A percentile compares a stretch with the other conserved stretches of the same genome.
phyloP scores from a whole-genome alignment of 805 yeast species.

The Spathaspora passalidarum region DNA sequence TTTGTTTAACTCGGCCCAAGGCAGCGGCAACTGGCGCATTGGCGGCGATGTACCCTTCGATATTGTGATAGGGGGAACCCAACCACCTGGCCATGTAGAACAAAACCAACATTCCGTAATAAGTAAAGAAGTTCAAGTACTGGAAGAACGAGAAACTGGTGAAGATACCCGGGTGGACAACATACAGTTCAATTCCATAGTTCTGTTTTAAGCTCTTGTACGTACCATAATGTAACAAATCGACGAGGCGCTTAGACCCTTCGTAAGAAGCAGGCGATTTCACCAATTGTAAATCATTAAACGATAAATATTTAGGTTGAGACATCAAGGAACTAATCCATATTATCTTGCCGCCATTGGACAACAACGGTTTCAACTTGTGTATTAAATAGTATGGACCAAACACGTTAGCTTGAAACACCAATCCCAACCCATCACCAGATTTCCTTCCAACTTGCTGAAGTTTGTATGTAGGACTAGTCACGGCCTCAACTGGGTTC shows the following conservation, averaged over 20 bases:
- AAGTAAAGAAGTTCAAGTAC: conserved; percentile 74
- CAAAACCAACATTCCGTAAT: conserved; percentile 78
- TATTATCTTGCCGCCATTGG: conserved; percentile 59
- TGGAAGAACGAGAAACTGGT: conserved; percentile 76
- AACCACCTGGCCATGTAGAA: conserved; percentile 78
- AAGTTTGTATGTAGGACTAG: conserved; percentile 80
- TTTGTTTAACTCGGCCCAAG: conserved; percentile 39
- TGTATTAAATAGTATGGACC: conserved; percentile 88
- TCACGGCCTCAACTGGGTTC: conserved; percentile 78
- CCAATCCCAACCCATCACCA: conserved; percentile 76
- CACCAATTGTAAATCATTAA: conserved; percentile 71
- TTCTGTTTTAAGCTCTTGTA: conserved; percentile 46
- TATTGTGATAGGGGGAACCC: conserved; percentile 89
- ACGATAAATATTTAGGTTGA: conserved; percentile 66
- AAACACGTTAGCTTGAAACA: conserved; percentile 94
- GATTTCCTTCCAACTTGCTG: conserved; percentile 79
- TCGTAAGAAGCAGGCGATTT: conserved; percentile 72
- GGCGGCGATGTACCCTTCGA: conserved; percentile 86
- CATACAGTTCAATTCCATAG: conserved; percentile 63
- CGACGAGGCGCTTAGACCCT: conserved; percentile 86
- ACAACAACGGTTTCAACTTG: conserved; percentile 54
- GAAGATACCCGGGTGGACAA: conserved; percentile 93
- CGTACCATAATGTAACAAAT: conserved; percentile 74
- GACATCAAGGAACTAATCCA: conserved; percentile 91
- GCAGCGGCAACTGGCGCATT: conserved; percentile 68